A percentile compares a stretch with the other conserved stretches of the same genome.
These are phyloP conservation scores for Rhodotorula graminis DNA, from an alignment of 768 basidiomycete genomes.

Conservation along the genomic window DNA sequence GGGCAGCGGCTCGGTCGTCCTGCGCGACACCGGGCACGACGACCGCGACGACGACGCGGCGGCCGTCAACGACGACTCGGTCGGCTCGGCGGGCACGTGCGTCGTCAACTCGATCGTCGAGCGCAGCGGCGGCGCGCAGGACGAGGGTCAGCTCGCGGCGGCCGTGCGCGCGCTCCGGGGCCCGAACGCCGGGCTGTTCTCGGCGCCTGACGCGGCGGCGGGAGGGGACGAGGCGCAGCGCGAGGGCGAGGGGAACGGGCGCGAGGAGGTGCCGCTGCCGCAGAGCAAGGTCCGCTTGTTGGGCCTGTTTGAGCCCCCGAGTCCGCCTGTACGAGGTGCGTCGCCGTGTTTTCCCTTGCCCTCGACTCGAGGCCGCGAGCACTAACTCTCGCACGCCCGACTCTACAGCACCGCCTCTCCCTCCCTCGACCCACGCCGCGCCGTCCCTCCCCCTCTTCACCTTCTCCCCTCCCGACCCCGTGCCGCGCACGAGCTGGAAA, in stretches of 20 bases:
- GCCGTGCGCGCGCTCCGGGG: constrained; percentile 30
- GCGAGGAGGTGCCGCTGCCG: background rate
- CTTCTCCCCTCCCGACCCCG: background rate
- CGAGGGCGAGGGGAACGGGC: background rate
- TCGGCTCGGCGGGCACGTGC: constrained; percentile 8
- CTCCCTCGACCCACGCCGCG: background rate
- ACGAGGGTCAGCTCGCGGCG: constrained; percentile 22
- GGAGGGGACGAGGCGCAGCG: background rate
- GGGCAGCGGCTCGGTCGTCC: background rate
- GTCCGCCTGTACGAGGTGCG: background rate
- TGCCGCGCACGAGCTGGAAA: background rate
- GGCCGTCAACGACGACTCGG: background rate
- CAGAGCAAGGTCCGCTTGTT: constrained; percentile 10
- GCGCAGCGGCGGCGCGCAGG: background rate
- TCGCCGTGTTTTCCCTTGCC: too few relatives aligned
- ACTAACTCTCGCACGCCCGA: background rate
- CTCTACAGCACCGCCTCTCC: background rate
- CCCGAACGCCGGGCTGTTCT: constrained; percentile 19
- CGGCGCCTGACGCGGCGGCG: background rate
- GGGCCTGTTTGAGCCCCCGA: constrained; percentile 29
- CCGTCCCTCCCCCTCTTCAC: background rate
- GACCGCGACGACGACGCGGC: constrained; percentile 6
- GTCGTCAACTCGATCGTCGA: constrained; percentile 19
- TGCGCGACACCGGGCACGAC: background rate
- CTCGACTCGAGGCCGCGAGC: background rate